Base-by-base conservation (phyloP, 1,139 yeast species). In the Kodamaea ohmeri region DNA sequence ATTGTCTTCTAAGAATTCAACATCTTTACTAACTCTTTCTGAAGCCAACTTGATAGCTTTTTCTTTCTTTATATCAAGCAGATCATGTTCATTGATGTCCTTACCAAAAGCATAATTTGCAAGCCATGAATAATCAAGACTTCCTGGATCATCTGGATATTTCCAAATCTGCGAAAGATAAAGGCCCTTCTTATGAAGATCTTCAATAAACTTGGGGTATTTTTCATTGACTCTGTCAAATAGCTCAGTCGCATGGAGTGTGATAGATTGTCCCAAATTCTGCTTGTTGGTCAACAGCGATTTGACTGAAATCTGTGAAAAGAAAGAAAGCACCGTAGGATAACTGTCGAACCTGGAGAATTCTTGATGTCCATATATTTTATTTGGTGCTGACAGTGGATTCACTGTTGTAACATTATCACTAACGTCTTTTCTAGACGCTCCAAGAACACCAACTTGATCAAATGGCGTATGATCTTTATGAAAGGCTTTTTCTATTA, bases 231-330 rank as follows among this genome's bases (percentile, higher is more conserved):
- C 41, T 3, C 32, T 34, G 1, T 56, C 48, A 36, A 52, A 60
- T 9, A 56, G 38, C 34, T 61, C 67, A 12, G 54, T 58, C 4
- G 62, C 63, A 42, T 60, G 64, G 5, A 52, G 58, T 3, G 60
- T 45, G 3, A 50, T 50, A 5, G 43, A 40, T 13, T 40, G 39
- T n/a, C 43, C 43, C 13, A 36, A 28, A 19, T 38, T 12, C 8
- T 17, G 34, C 6, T 17, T 20, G 13, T 34, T 19, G 17, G 28
- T 22, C 9, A 25, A 17, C 12, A 19, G 21, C 3, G 31, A 27
- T 13, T 30, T 35, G 9, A 40, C 39, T 7, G 41, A 21, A 4
- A 30, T 22, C 11, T 38, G 41, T 4, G 43, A 40, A 29, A 40
- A 40, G 36, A 60, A 60, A 25, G 49, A 49, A 15, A 61, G 42